These are phyloP conservation scores for Saccharata proteae DNA, from an alignment of 2,329 filamentous ascomycete genomes.

Conservation along the genomic window DNA sequence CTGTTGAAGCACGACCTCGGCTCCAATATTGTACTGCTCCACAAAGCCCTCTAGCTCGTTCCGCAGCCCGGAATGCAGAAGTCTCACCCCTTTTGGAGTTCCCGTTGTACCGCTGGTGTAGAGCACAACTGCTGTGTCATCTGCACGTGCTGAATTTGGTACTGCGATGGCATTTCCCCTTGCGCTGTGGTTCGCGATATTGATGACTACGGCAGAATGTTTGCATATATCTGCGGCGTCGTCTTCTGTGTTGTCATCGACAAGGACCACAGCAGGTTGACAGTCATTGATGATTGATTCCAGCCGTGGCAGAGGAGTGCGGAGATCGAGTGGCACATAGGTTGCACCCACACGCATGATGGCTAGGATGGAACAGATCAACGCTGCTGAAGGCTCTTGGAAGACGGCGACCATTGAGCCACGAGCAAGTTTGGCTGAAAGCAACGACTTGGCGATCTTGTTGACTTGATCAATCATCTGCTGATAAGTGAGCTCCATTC, in stretches of 20 bases:
- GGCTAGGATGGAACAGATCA: constrained; percentile 28
- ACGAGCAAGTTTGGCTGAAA: background rate
- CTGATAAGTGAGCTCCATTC: background rate
- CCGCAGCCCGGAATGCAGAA: constrained; percentile 11
- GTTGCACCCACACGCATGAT: constrained; percentile 26
- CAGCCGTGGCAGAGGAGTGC: constrained; percentile 20
- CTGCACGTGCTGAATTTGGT: constrained; percentile 14
- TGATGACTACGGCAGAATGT: background rate
- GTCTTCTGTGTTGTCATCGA: constrained; percentile 11
- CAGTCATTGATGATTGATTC: constrained; percentile 18
- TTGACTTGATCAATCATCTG: background rate
- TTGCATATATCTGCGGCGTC: background rate
- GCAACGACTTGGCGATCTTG: constrained; percentile 1
- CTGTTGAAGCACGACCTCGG: background rate
- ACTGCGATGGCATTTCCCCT: too few species aligned
- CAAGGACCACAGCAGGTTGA: constrained; percentile 18
- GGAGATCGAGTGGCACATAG: constrained; percentile 28
- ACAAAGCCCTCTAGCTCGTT: constrained; percentile 14
- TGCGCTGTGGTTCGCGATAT: constrained; percentile 5
- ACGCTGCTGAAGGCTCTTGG: constrained; percentile 25
- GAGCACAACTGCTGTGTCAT: background rate
- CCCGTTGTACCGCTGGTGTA: constrained; percentile 3
- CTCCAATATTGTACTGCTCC: background rate
- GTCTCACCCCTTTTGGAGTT: background rate
- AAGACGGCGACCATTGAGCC: constrained; percentile 26